These are phyloP conservation scores for Xylaria sp. DNA, from an alignment of 2,329 filamentous ascomycete genomes.

Conservation along the genomic window DNA sequence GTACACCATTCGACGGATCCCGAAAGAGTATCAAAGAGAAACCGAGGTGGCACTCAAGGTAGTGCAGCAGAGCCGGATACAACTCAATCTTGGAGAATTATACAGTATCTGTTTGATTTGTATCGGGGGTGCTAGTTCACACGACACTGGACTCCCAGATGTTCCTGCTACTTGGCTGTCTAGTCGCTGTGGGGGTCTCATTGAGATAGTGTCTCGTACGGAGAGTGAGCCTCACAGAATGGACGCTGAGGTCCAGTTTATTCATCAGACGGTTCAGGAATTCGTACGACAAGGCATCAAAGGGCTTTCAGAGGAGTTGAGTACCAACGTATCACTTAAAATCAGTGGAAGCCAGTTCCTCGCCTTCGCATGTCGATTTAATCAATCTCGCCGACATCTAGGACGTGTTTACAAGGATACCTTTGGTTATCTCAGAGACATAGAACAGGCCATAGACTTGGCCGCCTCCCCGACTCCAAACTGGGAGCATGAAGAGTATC, in stretches of 20 bases:
- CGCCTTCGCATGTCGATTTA: background rate
- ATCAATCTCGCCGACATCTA: background rate
- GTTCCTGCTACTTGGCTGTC: background rate
- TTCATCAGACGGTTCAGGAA: slow-evolving; percentile 6
- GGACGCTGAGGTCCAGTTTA: background rate
- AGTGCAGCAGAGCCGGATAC: background rate
- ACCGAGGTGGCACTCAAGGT: slow-evolving; percentile 5
- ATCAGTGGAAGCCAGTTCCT: slow-evolving; percentile 1
- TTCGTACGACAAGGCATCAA: slow-evolving; percentile 1
- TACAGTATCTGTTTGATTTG: background rate
- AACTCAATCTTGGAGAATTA: background rate
- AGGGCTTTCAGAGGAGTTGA: background rate
- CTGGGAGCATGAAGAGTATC: background rate
- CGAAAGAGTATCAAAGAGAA: background rate
- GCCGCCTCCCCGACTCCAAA: background rate
- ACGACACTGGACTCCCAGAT: no score
- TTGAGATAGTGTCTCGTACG: background rate
- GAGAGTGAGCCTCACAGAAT: background rate
- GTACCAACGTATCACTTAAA: background rate
- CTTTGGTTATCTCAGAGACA: background rate
- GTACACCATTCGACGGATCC: background rate
- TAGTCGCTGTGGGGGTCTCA: background rate
- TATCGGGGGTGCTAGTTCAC: background rate
- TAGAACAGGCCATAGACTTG: background rate
- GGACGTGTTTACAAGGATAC: background rate